Conservation (phyloP, 2,329 filamentous ascomycete genomes). For the Neofusicoccum ribis region DNA sequence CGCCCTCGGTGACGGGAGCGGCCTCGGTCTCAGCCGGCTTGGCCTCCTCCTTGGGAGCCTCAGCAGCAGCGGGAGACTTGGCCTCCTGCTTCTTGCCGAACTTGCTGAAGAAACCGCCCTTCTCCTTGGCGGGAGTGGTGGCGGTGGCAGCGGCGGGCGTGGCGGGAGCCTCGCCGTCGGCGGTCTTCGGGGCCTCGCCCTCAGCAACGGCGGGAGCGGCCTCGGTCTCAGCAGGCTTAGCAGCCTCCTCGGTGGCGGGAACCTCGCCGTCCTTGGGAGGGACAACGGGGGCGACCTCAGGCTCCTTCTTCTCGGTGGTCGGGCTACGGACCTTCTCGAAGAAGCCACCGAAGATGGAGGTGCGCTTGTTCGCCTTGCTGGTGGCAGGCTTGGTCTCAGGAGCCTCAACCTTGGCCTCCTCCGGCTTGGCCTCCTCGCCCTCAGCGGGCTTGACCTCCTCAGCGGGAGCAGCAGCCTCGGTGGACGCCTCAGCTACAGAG, state of each 20-base stretch:
- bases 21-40: constrained; percentile 27
- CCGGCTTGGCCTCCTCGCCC: constrained; percentile 27
- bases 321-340: constrained; percentile 59
- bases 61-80: constrained; percentile 53
- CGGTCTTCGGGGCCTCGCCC: constrained; percentile 26
- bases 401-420: constrained; percentile 40
- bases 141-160: constrained; percentile 29
- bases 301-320: constrained; percentile 66
- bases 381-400: constrained; percentile 45
- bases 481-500: constrained; percentile 24
- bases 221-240: constrained; percentile 26
- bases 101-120: constrained; percentile 66
- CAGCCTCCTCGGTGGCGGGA: constrained; percentile 27
- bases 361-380: constrained; percentile 74
- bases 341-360: constrained; percentile 78
- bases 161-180: constrained; percentile 10
- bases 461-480: constrained; percentile 33
- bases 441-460: constrained; percentile 41
- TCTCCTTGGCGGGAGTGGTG: constrained; percentile 48
- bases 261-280: constrained; percentile 51
- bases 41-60: constrained; percentile 28
- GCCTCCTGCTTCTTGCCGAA: constrained; percentile 68
- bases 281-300: constrained; percentile 58
- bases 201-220: constrained; percentile 22
- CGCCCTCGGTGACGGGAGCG: constrained; percentile 25